These are phyloP conservation scores for Petasospora fabianii DNA, from an alignment of 1,139 yeast species.

Conservation along the genomic window DNA sequence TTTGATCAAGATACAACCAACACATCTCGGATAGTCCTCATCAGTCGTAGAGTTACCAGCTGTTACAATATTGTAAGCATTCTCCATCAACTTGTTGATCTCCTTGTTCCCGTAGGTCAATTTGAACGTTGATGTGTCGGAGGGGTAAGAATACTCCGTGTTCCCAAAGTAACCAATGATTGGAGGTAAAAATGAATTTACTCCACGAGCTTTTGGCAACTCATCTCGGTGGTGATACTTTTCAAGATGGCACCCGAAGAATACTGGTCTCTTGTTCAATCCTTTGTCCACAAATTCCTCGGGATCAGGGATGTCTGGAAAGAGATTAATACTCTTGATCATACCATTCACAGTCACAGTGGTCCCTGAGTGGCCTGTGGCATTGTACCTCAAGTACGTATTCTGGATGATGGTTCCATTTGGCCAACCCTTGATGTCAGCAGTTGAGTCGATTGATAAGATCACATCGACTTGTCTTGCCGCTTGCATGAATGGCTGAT, in stretches of 20 bases:
- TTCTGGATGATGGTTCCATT: conserved; percentile 52
- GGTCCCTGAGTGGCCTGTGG: conserved; percentile 22
- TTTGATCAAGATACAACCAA: conserved; percentile 58
- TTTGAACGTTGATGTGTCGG: conserved; percentile 62
- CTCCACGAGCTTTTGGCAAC: conserved; percentile 13
- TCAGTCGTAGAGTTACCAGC: conserved; percentile 37
- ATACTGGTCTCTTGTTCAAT: conserved; percentile 40
- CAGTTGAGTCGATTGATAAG: conserved; percentile 55
- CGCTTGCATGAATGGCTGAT: conserved; percentile 52
- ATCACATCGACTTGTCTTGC: conserved; percentile 38
- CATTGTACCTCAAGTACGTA: conserved; percentile 28
- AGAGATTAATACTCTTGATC: conserved; percentile 20
- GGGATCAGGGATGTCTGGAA: conserved; percentile 29
- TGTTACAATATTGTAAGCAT: conserved; percentile 53
- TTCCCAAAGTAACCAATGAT: conserved; percentile 53
- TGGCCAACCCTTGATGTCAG: conserved; percentile 58
- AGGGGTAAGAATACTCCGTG: conserved; percentile 35
- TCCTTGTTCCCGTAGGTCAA: conserved; percentile 45
- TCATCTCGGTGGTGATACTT: conserved; percentile 20
- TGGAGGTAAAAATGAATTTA: conserved; percentile 42
- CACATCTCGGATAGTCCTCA: conserved; percentile 43
- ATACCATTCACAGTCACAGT: conserved; percentile 18
- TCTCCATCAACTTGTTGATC: conserved; percentile 41
- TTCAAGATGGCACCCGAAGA: conserved; percentile 53
- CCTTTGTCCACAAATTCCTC: conserved; percentile 31